Evolutionary conservation across 2,329 filamentous ascomycete species (phyloP).

Genomic region (Fonsecaea monophora): DNA sequence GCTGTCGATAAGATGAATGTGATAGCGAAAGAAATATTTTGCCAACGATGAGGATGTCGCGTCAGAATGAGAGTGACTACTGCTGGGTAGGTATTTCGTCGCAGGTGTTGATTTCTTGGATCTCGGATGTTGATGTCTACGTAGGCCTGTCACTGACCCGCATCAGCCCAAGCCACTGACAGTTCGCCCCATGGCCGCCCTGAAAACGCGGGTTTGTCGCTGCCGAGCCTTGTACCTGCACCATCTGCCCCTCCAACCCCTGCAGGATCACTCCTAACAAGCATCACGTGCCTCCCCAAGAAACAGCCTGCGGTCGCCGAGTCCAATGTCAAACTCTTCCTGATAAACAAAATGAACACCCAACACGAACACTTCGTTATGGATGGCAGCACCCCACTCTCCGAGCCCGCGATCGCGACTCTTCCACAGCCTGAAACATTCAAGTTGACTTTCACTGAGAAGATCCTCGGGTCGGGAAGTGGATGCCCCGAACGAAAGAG

Average conservation of each 20-base stretch:
- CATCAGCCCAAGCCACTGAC: slow-evolving; percentile 22
- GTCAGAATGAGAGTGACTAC: background rate
- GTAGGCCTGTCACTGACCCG: slow-evolving; percentile 20
- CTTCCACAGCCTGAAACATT: background rate
- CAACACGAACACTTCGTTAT: background rate
- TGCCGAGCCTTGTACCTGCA: slow-evolving; percentile 4
- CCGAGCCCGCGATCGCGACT: background rate
- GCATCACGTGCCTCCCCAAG: background rate
- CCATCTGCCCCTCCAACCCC: background rate
- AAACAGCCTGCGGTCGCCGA: background rate
- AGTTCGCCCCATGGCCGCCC: slow-evolving; percentile 2
- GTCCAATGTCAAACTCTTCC: background rate
- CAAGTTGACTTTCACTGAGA: background rate
- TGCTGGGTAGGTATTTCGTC: background rate
- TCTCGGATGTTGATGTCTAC: slow-evolving; percentile 22
- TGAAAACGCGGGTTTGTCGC: background rate
- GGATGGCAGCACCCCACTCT: background rate
- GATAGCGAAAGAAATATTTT: slow-evolving; percentile 1
- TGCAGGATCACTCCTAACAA: background rate
- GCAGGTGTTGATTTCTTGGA: slow-evolving; percentile 15
- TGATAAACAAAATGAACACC: background rate
- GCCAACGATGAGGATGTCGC: slow-evolving; percentile 3
- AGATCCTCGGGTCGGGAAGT: background rate
- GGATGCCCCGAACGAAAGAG: background rate
- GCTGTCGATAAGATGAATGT: background rate